These are phyloP conservation scores for Arabidopsis suecica DNA, from an alignment of 345 rosid genomes.

Conservation along the genomic window DNA sequence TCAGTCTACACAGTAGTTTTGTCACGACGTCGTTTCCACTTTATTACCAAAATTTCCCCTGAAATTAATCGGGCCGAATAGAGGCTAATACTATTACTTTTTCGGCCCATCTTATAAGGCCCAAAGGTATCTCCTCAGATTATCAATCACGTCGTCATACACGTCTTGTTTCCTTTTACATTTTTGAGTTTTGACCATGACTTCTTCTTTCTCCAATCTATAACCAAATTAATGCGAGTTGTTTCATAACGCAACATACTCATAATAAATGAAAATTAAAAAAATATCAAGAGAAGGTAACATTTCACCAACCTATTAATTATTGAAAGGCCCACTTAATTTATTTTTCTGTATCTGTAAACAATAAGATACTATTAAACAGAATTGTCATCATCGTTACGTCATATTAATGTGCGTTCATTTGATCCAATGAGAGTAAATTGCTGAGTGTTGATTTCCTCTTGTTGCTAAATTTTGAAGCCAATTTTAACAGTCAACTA, in stretches of 20 bases:
- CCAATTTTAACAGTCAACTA: too few species aligned
- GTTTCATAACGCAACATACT: constrained; percentile 14
- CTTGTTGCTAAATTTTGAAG: not conserved
- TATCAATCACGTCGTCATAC: too few species aligned
- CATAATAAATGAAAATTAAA: constrained; percentile 25
- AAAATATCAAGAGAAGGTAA: not conserved
- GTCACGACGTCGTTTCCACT: constrained; percentile 25
- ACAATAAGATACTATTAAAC: not conserved
- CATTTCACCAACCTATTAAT: not conserved
- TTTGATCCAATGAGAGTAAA: not conserved
- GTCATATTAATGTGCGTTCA: not conserved
- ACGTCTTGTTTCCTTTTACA: not conserved
- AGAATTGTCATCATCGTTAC: not conserved
- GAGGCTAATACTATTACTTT: not conserved
- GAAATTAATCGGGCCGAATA: not conserved
- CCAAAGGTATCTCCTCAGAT: not conserved
- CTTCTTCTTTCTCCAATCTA: not conserved
- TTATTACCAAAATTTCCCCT: constrained; percentile 27
- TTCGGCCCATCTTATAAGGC: not conserved
- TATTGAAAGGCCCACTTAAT: constrained; percentile 4
- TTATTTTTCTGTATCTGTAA: not conserved
- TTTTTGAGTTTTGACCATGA: not conserved
- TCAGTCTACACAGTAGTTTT: constrained; percentile 3
- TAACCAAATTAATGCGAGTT: not conserved
- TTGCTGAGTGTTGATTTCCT: not conserved